phyloP scores from a whole-genome alignment of 1,139 yeast species.

The Hyphopichia fennica region DNA sequence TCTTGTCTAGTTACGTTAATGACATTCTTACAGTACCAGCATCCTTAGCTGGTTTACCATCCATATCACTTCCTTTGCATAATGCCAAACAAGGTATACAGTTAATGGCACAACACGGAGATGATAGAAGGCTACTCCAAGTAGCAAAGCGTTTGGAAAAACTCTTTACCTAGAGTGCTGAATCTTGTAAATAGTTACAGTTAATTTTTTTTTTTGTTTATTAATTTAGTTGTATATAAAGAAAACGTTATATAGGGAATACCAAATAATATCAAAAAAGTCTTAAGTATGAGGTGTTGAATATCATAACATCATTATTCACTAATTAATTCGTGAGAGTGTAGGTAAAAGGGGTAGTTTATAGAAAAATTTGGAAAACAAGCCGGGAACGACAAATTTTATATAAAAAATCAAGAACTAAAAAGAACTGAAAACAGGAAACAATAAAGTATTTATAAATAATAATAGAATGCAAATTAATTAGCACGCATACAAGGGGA shows the following conservation, averaged over 20 bases:
- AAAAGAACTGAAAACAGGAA: constrained; percentile 5
- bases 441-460: constrained; percentile 1
- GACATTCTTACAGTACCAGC: constrained; percentile 90
- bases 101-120: constrained; percentile 82
- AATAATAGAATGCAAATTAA: constrained; percentile 8
- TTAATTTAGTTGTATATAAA: not conserved
- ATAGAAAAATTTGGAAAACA: not conserved
- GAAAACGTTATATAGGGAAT: not conserved
- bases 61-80: constrained; percentile 68
- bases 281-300: constrained; percentile 31
- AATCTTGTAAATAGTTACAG: too few species aligned
- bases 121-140: constrained; percentile 43
- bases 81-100: constrained; percentile 58
- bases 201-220: not conserved
- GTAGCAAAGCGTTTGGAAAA: not conserved
- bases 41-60: constrained; percentile 88
- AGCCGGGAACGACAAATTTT: not conserved
- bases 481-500: constrained; percentile 6
- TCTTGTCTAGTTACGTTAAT: constrained; percentile 68
- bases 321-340: constrained; percentile 8
- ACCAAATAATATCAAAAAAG: not conserved
- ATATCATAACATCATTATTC: constrained; percentile 39
- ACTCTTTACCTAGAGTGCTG: too few species aligned
- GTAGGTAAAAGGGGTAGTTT: not conserved
- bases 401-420: not conserved